phyloP scores from a whole-genome alignment of 305 asterid genomes.

The Petunia hybrid region DNA sequence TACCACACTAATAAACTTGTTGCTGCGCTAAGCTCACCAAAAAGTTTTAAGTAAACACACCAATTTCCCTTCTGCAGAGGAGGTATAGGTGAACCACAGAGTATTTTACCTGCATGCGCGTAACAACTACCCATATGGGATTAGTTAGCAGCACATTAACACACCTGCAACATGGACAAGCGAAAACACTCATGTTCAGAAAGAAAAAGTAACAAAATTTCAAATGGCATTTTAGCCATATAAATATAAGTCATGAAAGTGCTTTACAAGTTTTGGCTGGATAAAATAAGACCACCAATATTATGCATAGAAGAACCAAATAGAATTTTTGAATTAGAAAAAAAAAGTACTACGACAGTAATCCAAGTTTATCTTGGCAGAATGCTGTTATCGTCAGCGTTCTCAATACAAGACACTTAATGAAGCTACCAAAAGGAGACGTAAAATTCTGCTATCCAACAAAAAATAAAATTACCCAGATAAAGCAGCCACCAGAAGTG shows the following conservation, averaged over 20 bases:
- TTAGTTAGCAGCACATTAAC: slow-evolving; percentile 90
- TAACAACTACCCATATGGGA: slow-evolving; percentile 88
- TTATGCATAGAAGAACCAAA: slow-evolving; percentile 10
- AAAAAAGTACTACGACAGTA: not conserved
- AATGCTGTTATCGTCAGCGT: not conserved
- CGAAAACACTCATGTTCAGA: slow-evolving; percentile 17
- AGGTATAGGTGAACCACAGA: slow-evolving; percentile 23
- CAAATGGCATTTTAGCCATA: slow-evolving; percentile 33
- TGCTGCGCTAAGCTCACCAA: slow-evolving; percentile 25
- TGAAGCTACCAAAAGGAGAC: slow-evolving; percentile 23
- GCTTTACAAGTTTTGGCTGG: slow-evolving; percentile 19
- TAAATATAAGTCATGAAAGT: not conserved
- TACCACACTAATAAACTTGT: slow-evolving; percentile 13
- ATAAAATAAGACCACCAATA: not conserved
- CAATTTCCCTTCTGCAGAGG: slow-evolving; percentile 29
- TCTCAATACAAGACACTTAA: not conserved
- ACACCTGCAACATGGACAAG: slow-evolving; percentile 57
- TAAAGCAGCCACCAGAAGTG: slow-evolving; percentile 90
- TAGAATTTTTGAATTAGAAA: too few relatives aligned
- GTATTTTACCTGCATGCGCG: slow-evolving; percentile 77
- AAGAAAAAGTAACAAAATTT: slow-evolving; percentile 39
- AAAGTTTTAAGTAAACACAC: slow-evolving; percentile 5
- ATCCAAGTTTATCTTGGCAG: not conserved
- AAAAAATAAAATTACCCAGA: slow-evolving; percentile 70
- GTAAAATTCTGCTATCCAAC: slow-evolving; percentile 25